Conservation (phyloP, 2,329 filamentous ascomycete species). For the Mollisia scopiformis region DNA sequence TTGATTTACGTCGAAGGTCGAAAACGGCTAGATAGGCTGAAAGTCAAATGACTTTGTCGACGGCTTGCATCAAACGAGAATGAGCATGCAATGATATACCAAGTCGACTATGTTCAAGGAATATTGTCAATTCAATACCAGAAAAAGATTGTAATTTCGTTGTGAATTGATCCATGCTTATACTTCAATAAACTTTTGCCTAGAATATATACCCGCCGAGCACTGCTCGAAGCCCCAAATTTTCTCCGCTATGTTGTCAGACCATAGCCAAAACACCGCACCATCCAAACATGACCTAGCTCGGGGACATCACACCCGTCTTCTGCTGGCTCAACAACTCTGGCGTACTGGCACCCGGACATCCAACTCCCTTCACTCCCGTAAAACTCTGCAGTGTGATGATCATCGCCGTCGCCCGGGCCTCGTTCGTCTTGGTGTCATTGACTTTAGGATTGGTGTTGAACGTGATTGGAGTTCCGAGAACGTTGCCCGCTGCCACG, state of each 20-base stretch:
- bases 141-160: neutral
- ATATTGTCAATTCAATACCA: no score
- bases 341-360: slow-evolving; percentile 18
- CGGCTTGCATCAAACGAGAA: no score
- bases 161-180: neutral
- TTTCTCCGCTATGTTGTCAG: neutral
- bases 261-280: neutral
- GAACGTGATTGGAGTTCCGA: slow-evolving; percentile 18
- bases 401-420: slow-evolving; percentile 21
- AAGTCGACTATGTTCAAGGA: no score
- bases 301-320: slow-evolving; percentile 10
- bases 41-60: no score
- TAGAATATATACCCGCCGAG: neutral
- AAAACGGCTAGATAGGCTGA: no score
- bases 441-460: slow-evolving; percentile 13
- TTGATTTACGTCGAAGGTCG: no score
- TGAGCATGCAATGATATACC: no score
- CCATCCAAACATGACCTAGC: neutral
- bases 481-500: slow-evolving; percentile 24
- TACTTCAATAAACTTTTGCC: neutral
- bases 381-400: slow-evolving; percentile 23
- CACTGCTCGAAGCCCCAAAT: neutral
- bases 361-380: slow-evolving; percentile 18
- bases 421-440: slow-evolving; percentile 12
- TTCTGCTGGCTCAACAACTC: slow-evolving; percentile 18